phyloP scores from a whole-genome alignment of 768 basidiomycete species.

The Cubamyces sp. region DNA sequence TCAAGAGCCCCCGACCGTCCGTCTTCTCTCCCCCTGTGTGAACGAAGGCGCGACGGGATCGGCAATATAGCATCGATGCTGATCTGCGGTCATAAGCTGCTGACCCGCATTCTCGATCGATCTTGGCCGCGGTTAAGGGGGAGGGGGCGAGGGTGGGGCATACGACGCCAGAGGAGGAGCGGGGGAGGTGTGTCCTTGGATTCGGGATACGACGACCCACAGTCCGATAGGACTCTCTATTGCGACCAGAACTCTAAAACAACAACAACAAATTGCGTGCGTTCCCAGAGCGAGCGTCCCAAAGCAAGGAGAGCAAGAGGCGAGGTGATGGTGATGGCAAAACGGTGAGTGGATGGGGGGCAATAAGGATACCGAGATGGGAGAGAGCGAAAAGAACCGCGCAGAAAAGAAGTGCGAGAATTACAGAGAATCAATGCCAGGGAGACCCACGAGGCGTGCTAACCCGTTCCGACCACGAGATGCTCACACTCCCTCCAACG shows the following conservation, averaged over 20 bases:
- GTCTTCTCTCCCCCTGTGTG: not conserved
- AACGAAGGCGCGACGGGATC: constrained; percentile 4
- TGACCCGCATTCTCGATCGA: constrained; percentile 9
- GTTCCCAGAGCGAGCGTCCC: constrained; percentile 13
- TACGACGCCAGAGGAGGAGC: not conserved
- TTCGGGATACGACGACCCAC: not conserved
- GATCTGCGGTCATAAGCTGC: constrained; percentile 10
- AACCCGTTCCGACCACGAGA: constrained; percentile 19
- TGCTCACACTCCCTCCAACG: constrained; percentile 23
- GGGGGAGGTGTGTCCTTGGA: not conserved
- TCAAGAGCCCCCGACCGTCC: not conserved
- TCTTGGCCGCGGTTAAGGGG: constrained; percentile 1
- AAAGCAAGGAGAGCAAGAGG: constrained; percentile 6
- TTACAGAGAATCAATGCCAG: constrained; percentile 4
- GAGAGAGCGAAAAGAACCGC: not conserved
- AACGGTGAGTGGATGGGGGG: not conserved
- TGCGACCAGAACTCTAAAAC: constrained; percentile 20
- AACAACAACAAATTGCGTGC: constrained; percentile 4
- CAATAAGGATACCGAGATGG: constrained; percentile 23
- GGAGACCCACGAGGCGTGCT: constrained; percentile 23
- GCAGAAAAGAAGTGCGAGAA: constrained; percentile 9
- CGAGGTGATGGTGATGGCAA: not conserved
- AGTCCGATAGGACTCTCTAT: constrained; percentile 13
- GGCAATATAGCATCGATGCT: constrained; percentile 10
- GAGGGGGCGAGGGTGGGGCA: not conserved